A percentile compares a stretch with the other conserved stretches of the same genome.
These are phyloP conservation scores for Thielaviopsis cerberus DNA, from an alignment of 2,329 filamentous ascomycete species.

Conservation along the genomic window DNA sequence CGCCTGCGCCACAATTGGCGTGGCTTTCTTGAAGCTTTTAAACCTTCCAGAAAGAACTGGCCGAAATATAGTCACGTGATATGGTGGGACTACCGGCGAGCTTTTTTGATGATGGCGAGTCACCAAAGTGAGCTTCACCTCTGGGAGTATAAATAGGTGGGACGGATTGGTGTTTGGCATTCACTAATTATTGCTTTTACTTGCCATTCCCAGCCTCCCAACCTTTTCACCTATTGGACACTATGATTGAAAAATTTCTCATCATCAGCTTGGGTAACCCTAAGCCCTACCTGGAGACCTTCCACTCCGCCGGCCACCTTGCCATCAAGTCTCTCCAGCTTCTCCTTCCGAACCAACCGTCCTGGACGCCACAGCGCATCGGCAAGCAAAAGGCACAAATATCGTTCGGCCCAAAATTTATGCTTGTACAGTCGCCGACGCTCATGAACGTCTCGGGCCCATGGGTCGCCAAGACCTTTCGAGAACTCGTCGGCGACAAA, in stretches of 20 bases:
- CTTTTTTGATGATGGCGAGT: neutral
- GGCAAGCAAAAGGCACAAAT: conserved; percentile 34
- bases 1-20: neutral
- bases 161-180: neutral
- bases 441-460: conserved; percentile 74
- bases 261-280: conserved; percentile 82
- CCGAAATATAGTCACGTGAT: neutral
- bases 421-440: conserved; percentile 54
- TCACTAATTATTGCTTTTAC: neutral
- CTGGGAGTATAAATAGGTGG: neutral
- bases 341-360: conserved; percentile 27
- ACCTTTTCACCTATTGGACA: neutral
- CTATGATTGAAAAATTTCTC: conserved; percentile 36
- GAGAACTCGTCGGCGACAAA: conserved; percentile 27
- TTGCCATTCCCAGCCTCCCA: no score
- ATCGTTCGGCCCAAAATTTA: conserved; percentile 34
- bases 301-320: conserved; percentile 75
- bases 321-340: conserved; percentile 43
- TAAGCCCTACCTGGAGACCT: conserved; percentile 51
- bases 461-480: conserved; percentile 49
- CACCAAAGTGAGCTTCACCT: neutral
- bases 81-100: neutral
- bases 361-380: conserved; percentile 28
- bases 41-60: neutral
- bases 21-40: no score